Base-by-base conservation (phyloP, 73 alveolate genomes). In the Tetrahymena thermophila region DNA sequence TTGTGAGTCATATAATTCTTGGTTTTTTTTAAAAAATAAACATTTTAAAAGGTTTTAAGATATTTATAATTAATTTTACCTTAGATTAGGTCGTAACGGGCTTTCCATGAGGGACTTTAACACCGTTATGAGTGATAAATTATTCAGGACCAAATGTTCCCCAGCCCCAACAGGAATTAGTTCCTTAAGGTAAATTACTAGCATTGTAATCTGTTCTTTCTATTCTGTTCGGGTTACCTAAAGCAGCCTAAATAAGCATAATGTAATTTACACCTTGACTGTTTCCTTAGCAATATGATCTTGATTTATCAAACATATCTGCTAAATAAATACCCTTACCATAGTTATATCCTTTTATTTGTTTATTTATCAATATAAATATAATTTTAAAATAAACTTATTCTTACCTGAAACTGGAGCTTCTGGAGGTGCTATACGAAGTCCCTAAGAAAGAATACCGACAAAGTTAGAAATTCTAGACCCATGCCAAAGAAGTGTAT, bases 401-500 rank as follows among this genome's bases (percentile, higher is more conserved):
- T 15, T 16, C 15, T 50, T 50, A 50, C 99, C 99, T 83, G 99
- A 96, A 21, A 95, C 96, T 56, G 97, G 97, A 17, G 99, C 99
- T 56, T 99, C 99, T 7, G 99, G 99, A 1, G 99, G 99, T 5
- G 99, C 99, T 57, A 99, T 98, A 93, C 99, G 96, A 38, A 99
- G 94, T 17, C 99, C 99, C 96, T 98, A 98, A 95, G 98, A 96
- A 35, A 98, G 97, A 85, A 99, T 98, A 38, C 99, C 99, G 1
- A 98, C 99, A 96, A 96, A 99, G 96, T 99, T 99, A 6, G 99
- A 96, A 94, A 98, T 93, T 35, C 99, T 95, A 0, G 98, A 96
- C 0, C 99, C 99, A 96, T 98, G 99, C 99, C 99, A 99, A 84
- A 99, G 97, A 40, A 98, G 98, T 96, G 96, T 98, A 93, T 96